phyloP scores from a whole-genome alignment of 352 stramenopile genomes.

The Phytophthora idaei region DNA sequence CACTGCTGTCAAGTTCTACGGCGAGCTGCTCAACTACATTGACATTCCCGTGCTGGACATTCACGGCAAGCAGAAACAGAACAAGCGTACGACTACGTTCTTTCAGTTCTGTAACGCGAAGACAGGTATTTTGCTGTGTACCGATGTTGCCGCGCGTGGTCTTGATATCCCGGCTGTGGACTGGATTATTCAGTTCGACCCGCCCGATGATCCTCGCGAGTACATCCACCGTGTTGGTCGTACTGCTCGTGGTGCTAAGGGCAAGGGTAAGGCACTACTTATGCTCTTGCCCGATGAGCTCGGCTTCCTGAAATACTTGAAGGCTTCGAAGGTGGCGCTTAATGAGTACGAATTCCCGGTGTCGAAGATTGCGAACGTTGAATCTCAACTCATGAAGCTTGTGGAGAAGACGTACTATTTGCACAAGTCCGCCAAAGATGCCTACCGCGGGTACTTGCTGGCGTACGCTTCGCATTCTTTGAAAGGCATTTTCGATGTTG shows the following conservation, averaged over 20 bases:
- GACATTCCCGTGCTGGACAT: constrained; percentile 99
- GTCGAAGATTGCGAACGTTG: constrained; percentile 98
- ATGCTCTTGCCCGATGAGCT: constrained; percentile 98
- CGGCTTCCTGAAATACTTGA: constrained; percentile 98
- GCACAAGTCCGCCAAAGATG: constrained; percentile 97
- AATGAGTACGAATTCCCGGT: constrained; percentile 99
- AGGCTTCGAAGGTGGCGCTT: constrained; percentile 96
- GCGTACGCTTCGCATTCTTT: constrained; percentile 98
- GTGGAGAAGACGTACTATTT: constrained; percentile 99
- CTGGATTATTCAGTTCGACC: constrained; percentile 99
- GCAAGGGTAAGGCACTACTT: constrained; percentile 94
- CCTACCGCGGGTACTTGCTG: constrained; percentile 97
- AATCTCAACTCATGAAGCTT: constrained; percentile 97
- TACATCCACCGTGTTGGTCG: constrained; percentile 96
- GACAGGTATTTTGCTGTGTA: constrained; percentile 97
- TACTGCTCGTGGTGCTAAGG: constrained; percentile 87
- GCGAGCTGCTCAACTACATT: constrained; percentile 99
- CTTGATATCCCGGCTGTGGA: constrained; percentile 98
- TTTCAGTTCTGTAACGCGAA: constrained; percentile 99
- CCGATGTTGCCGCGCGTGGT: constrained; percentile 97
- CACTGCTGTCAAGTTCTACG: constrained; percentile 98
- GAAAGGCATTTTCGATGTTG: constrained; percentile 99
- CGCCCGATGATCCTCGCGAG: constrained; percentile 97
- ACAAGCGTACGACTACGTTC: constrained; percentile 99
- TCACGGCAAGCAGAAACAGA: constrained; percentile 99